Percentiles rank a stretch among this genome's conserved stretches.
Evolutionary conservation across 441 rosid species (phyloP).

Genomic region (Macaranga tanarius): DNA sequence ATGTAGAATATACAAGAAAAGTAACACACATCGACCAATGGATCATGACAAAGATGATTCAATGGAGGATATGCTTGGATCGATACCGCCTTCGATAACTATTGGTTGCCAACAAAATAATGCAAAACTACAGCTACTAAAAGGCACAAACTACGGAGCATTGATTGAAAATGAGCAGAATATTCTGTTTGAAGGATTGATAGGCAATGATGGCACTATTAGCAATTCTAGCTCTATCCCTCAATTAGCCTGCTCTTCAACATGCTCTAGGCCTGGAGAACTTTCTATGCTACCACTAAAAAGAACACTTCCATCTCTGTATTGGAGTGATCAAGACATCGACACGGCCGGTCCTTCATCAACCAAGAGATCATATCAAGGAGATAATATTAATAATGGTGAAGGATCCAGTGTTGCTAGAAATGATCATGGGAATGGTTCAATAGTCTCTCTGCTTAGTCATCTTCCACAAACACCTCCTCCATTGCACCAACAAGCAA

Average conservation of each 20-base stretch:
- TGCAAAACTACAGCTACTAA: constrained; percentile 24
- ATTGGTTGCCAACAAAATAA: constrained; percentile 21
- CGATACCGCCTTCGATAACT: constrained; percentile 32
- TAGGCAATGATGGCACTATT: constrained; percentile 20
- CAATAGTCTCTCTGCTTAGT: constrained; percentile 42
- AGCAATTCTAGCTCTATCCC: constrained; percentile 25
- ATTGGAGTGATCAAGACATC: constrained; percentile 35
- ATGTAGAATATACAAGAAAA: constrained; percentile 84
- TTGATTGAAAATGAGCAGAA: constrained; percentile 50
- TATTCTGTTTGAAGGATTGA: constrained; percentile 58
- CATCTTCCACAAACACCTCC: constrained; percentile 46
- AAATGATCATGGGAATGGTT: constrained; percentile 29
- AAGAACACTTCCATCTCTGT: constrained; percentile 34
- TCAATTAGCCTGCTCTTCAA: constrained; percentile 24
- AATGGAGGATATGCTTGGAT: constrained; percentile 49
- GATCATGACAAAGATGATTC: constrained; percentile 49
- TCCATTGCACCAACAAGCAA: constrained; percentile 56
- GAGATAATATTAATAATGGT: constrained; percentile 14
- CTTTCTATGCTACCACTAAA: constrained; percentile 38
- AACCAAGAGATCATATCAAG: constrained; percentile 43
- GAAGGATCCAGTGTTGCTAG: constrained; percentile 37
- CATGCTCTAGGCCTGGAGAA: constrained; percentile 34
- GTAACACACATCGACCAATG: constrained; percentile 47
- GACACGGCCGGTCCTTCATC: constrained; percentile 35
- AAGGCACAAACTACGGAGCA: constrained; percentile 38